A percentile compares a stretch with the other conserved stretches of the same genome.
phyloP scores from a whole-genome alignment of 371 early-diverging fungal genomes.

The Mucor ambiguus region DNA sequence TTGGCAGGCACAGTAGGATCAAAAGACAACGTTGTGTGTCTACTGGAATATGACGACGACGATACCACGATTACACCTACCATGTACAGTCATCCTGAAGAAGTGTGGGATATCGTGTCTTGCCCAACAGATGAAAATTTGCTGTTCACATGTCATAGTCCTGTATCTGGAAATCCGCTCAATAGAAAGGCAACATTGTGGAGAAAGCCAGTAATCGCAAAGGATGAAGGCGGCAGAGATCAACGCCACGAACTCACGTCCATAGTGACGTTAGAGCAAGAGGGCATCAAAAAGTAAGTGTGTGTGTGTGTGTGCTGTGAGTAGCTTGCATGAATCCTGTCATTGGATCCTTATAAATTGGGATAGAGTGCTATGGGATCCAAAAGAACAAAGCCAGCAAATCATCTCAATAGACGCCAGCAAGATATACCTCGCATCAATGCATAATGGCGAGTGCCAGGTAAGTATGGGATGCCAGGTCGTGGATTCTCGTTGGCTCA shows the following conservation, averaged over 20 bases:
- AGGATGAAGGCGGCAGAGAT: slow-evolving; percentile 18
- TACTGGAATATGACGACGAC: slow-evolving; percentile 78
- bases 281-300: slow-evolving; percentile 22
- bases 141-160: slow-evolving; percentile 67
- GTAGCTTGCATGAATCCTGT: not conserved
- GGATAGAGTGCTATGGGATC: slow-evolving; percentile 45
- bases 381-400: slow-evolving; percentile 20
- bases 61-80: slow-evolving; percentile 61
- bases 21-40: slow-evolving; percentile 62
- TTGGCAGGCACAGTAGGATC: slow-evolving; percentile 74
- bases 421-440: slow-evolving; percentile 18
- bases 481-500: not conserved
- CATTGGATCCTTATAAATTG: not conserved
- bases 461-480: not conserved
- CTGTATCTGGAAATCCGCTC: slow-evolving; percentile 35
- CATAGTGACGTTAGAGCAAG: slow-evolving; percentile 16
- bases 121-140: slow-evolving; percentile 62
- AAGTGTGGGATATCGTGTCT: slow-evolving; percentile 72
- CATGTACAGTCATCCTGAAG: slow-evolving; percentile 70
- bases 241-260: not conserved
- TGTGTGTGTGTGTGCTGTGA: no score
- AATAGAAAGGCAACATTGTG: slow-evolving; percentile 40
- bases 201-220: slow-evolving; percentile 29
- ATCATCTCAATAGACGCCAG: slow-evolving; percentile 30
- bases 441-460: slow-evolving; percentile 6